Base-by-base conservation (phyloP, 1,284 basidiomycete genomes). In the Sporisorium reilianum region DNA sequence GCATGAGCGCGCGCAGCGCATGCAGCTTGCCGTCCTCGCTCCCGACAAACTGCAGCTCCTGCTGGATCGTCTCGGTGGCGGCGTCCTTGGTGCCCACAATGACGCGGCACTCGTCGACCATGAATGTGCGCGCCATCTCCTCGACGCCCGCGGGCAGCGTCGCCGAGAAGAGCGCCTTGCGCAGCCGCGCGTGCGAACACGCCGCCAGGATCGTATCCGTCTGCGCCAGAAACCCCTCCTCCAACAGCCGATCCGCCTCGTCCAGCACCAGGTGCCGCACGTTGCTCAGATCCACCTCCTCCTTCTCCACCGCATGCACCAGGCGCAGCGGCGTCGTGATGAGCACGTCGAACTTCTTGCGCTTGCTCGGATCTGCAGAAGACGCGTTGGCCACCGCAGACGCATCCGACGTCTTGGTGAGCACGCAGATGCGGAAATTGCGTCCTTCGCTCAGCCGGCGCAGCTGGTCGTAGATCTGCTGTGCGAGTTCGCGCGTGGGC, bases 151-250 rank as follows among this genome's bases (percentile, higher is more conserved):
- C 91, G 14, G 95, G 96, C 54, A 99, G 89, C 0, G 96, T 99
- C 0, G 96, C 96, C 69, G 93, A 95, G 85, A 98, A 93, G 34
- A 97, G 90, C 1, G 93, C 92, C 81, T 95, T 98, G 83, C 94
- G 93, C 0, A 94, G 79, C 1, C 87, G 80, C 0, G 90, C 85
- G 83, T 92, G 88, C 0, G 90, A 90, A 82, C 94, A 97, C n/a
- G 92, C 90, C 4, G 89, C 89, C 11, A 97, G 86, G 62, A 99
- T 91, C 80, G 95, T 93, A 86, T 95, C 90, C 2, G 95, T 90
- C 87, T 99, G 96, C 18, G 89, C 87, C 55, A 95, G 85, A 85
- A 99, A 99, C 78, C 96, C 95, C 69, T 81, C 67, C 41, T 97
- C 95, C 23, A 99, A 87, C 78, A 99, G 89, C 26, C 84, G 80